phyloP scores from a whole-genome alignment of 208 protist species.

The Acanthamoeba pearcei region DNA sequence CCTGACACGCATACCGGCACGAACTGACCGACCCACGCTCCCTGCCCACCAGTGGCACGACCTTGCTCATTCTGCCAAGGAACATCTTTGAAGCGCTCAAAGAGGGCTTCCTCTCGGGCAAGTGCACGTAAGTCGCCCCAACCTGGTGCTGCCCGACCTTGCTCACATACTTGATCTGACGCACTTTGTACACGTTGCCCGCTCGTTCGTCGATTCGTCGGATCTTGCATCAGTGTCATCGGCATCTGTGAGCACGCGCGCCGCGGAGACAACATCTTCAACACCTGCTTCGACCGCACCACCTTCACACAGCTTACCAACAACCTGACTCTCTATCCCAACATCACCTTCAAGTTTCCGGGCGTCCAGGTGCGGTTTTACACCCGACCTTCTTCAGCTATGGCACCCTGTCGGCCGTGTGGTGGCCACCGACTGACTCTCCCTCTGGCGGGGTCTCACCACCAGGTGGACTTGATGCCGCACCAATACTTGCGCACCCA shows the following conservation, averaged over 20 bases:
- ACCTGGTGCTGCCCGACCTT: not conserved
- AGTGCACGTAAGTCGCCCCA: constrained; percentile 4
- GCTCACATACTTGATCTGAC: too few relatives aligned
- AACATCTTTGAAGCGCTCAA: constrained; percentile 67
- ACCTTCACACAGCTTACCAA: not conserved
- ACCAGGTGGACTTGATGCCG: constrained; percentile 6
- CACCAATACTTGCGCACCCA: constrained; percentile 37
- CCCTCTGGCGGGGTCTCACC: not conserved
- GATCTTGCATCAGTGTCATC: not conserved
- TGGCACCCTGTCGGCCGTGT: not conserved
- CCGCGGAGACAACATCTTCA: constrained; percentile 57
- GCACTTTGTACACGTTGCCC: not conserved
- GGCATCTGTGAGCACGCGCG: constrained; percentile 43
- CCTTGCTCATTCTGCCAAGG: constrained; percentile 54
- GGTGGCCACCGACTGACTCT: not conserved
- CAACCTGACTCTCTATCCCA: constrained; percentile 40
- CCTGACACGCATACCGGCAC: too few relatives aligned
- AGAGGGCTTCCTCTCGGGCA: constrained; percentile 51
- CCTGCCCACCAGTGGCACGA: constrained; percentile 8
- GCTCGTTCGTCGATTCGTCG: not conserved
- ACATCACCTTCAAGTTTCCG: constrained; percentile 61
- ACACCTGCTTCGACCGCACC: constrained; percentile 23
- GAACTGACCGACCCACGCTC: too few relatives aligned
- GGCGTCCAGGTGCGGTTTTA: not conserved
- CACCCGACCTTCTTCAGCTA: not conserved